Conservation (phyloP, 2,329 filamentous ascomycete genomes). For the Xylaria sp. region DNA sequence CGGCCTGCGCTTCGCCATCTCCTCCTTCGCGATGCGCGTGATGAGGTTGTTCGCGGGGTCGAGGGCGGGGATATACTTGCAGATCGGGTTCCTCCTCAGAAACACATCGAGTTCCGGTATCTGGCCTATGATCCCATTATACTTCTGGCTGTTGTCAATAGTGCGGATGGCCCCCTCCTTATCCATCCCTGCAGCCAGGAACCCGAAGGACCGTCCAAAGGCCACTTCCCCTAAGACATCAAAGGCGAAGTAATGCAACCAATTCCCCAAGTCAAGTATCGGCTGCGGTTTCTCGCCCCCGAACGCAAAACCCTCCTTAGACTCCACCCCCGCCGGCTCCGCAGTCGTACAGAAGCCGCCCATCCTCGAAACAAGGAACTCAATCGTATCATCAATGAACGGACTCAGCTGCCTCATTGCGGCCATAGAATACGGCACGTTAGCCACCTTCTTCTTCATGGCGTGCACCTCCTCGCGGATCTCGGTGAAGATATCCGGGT, state of each 20-base stretch:
- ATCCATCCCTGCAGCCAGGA: slow-evolving; percentile 61
- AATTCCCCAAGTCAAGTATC: slow-evolving; percentile 60
- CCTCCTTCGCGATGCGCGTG: slow-evolving; percentile 63
- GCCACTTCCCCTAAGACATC: slow-evolving; percentile 64
- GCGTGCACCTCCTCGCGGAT: slow-evolving; percentile 65
- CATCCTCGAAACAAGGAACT: slow-evolving; percentile 58
- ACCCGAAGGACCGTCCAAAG: slow-evolving; percentile 64
- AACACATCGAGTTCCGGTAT: slow-evolving; percentile 61
- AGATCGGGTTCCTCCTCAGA: slow-evolving; percentile 62
- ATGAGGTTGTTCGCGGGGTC: slow-evolving; percentile 60
- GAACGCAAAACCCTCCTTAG: slow-evolving; percentile 1
- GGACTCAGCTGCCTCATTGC: slow-evolving; percentile 63
- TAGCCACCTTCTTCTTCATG: slow-evolving; percentile 64
- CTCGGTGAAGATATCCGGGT: slow-evolving; percentile 69
- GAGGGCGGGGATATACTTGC: slow-evolving; percentile 54
- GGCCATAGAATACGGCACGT: slow-evolving; percentile 64
- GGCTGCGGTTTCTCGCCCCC: slow-evolving; percentile 25
- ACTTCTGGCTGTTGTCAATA: slow-evolving; percentile 64
- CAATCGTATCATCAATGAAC: slow-evolving; percentile 64
- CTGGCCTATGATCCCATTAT: slow-evolving; percentile 65
- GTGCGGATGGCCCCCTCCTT: slow-evolving; percentile 63
- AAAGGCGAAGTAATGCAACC: slow-evolving; percentile 59
- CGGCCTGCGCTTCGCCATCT: slow-evolving; percentile 59
- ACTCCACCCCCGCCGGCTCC: slow-evolving; percentile 23
- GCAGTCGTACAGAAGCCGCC: slow-evolving; percentile 53